Base-by-base conservation (phyloP, 306 rosid species). In the Vigna radiata region DNA sequence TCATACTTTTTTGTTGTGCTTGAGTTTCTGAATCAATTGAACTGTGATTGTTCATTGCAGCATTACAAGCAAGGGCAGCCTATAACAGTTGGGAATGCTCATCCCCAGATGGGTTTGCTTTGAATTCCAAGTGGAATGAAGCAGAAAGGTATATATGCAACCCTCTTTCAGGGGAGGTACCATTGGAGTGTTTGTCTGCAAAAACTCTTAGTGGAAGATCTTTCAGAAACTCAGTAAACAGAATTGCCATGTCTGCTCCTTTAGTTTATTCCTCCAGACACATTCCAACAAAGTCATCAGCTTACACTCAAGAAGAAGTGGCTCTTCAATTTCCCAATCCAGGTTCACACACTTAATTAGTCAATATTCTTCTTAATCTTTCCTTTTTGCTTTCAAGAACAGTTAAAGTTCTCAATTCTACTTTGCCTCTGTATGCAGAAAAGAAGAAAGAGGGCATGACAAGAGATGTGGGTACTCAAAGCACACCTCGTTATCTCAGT, bases 81-180 rank as follows among this genome's bases (percentile, higher is more conserved):
- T 85, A 86, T 52, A 81, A 82, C 49, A 88, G 84, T 76, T 91
- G 97, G 97, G 99, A 90, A 18, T 86, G 89, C 37, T 88, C 56
- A 77, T 96, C 98, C 0, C 97, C 97, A 62, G 97, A 96, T 52
- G 94, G 97, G 77, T 88, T 87, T 85, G 93, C 96, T 59, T 82
- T 96, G 59, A 91, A 96, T 83, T 92, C 99, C 2, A 96, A 96
- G 81, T 96, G 99, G 99, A 91, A 90, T 74, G 99, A 96, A 70
- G 99, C 99, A 77, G 99, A 96, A 82, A 96, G 85, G 60, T 96
- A 92, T 54, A 96, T 96, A 77, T 87, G 98, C 89, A 96, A 96
- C 59, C 99, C 99, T 44, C 86, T 86, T 73, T 96, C 99, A 3
- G 99, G 99, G 44, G 94, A 92, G 27, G 90, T 96, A 25, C 99